A percentile compares a stretch with the other conserved stretches of the same genome.
Conservation (phyloP, 2,329 filamentous ascomycete species). For the Aspergillus hortae region DNA sequence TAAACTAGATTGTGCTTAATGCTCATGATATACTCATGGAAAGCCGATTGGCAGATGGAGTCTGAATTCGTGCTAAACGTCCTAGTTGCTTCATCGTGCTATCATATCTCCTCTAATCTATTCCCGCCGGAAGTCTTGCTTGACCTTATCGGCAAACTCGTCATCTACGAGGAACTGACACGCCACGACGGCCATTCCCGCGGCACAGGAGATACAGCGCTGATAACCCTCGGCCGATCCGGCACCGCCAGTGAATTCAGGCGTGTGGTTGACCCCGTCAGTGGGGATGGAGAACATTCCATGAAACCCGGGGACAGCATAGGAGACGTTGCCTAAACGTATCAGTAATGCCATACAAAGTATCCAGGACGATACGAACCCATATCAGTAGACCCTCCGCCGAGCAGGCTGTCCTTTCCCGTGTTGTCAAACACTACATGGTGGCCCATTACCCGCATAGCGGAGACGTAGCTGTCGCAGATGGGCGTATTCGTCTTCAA, state of each 20-base stretch:
- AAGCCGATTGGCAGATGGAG: not conserved
- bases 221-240: conserved; percentile 49
- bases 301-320: conserved; percentile 38
- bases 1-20: not conserved
- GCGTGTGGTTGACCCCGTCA: conserved; percentile 51
- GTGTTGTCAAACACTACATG: conserved; percentile 19
- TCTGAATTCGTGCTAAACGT: not conserved
- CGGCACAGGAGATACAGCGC: conserved; percentile 32
- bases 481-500: conserved; percentile 28
- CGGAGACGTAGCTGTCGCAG: conserved; percentile 27
- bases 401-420: conserved; percentile 15
- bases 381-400: conserved; percentile 27
- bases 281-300: conserved; percentile 44
- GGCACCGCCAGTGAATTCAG: conserved; percentile 50
- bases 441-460: conserved; percentile 27
- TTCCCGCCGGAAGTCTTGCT: conserved; percentile 19
- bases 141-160: conserved; percentile 24
- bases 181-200: conserved; percentile 29
- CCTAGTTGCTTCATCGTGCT: not conserved
- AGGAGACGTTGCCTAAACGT: conserved; percentile 40
- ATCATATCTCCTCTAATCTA: not conserved
- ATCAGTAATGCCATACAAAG: too few species aligned
- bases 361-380: conserved; percentile 20
- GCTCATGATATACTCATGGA: not conserved
- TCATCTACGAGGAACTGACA: conserved; percentile 28